A percentile compares a stretch with the other conserved stretches of the same genome.
These are phyloP conservation scores for Bruguiera sexangula DNA, from an alignment of 345 rosid genomes.

Conservation along the genomic window DNA sequence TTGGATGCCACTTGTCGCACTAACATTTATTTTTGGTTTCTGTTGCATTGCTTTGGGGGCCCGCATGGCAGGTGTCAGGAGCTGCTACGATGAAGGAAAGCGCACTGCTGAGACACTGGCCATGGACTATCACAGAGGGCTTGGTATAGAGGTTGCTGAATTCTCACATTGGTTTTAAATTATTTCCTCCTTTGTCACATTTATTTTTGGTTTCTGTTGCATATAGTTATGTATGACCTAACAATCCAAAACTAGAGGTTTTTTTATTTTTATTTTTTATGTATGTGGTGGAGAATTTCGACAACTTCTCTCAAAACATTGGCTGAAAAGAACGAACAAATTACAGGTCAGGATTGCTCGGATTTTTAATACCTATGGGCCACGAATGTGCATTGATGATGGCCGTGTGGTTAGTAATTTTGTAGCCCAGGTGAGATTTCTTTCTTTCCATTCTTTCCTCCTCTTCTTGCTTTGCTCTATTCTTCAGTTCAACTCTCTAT, in stretches of 20 bases:
- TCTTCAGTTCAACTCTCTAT: not conserved
- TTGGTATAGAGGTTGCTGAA: constrained; percentile 55
- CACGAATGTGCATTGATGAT: constrained; percentile 87
- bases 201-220: no score
- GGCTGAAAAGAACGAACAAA: not conserved
- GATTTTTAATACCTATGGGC: constrained; percentile 82
- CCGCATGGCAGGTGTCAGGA: constrained; percentile 54
- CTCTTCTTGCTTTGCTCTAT: not conserved
- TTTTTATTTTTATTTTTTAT: not conserved
- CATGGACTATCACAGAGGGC: constrained; percentile 81
- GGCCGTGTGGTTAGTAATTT: constrained; percentile 91
- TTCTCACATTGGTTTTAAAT: not conserved
- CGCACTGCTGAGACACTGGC: constrained; percentile 81
- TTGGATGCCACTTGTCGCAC: not conserved
- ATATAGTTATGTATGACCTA: no score
- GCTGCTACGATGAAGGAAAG: constrained; percentile 85
- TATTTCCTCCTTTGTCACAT: not conserved
- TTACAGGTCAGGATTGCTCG: constrained; percentile 73
- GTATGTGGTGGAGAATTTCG: not conserved
- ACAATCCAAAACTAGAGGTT: not conserved
- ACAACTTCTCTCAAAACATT: no score
- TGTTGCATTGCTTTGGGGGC: not conserved
- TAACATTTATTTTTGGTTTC: not conserved
- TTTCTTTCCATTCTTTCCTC: not conserved
- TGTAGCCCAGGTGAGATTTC: constrained; percentile 57